Evolutionary conservation across 257 asterid genomes (phyloP), one percentile per base, ranked within the genome.

Genomic region (Linderniella brevidens): DNA sequence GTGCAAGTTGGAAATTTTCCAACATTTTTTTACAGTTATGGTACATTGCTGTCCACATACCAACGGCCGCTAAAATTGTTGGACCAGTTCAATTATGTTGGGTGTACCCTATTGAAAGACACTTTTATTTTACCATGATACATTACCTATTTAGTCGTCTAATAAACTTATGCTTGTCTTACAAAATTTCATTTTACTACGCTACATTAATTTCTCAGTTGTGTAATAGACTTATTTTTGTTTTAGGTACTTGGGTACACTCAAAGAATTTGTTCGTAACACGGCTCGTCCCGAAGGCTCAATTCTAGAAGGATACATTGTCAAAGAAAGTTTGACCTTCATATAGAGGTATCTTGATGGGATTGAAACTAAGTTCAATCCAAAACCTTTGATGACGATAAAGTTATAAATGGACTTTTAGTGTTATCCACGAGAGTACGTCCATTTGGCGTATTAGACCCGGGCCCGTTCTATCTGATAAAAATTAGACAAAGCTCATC

Each of bases 71-170:
- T 2, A 16, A 4, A 17, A 16, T 17, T 15, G 52, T 0, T 11
- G 52, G 59, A 9, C n/a, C 35, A 11, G 0, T 16, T 17, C 18
- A 19, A 13, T 15, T 17, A 8, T 8, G 17, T 19, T 29, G 52
- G 43, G 42, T 54, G 51, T 54, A 54, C 9, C 13, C 49, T 41
- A 42, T 54, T 41, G 43, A 42, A 45, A 42, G 0, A 42, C 8
- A 38, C 3, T 25, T 25, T 25, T 25, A 25, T 25, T 25, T 25
- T 25, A 25, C 32, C 6, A 25, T 25, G 32, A 25, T 25, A 25
- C 32, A 25, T 25, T 25, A 25, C 32, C 32, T 25, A 25, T 25
- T 2, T 25, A 25, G 3, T 25, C 32, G 32, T 38, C 43, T 38
- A 38, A 2, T 8, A 9, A 9, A 9, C 43, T 38, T 38, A 9